Evolutionary conservation across 805 yeast species (phyloP).

Genomic region (Teunomyces stri): DNA sequence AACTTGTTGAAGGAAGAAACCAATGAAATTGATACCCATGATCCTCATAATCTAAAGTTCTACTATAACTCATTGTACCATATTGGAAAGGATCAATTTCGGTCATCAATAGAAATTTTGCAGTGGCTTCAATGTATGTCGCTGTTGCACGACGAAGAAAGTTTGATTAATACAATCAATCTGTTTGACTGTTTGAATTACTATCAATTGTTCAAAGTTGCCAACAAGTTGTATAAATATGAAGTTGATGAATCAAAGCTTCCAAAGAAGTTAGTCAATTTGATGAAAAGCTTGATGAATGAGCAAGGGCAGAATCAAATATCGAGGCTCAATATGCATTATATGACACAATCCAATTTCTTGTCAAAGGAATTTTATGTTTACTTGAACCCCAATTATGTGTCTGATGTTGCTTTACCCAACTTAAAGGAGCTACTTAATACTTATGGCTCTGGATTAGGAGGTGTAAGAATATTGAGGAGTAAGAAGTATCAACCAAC

Average conservation of each 20-base stretch:
- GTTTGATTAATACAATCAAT: conserved; percentile 51
- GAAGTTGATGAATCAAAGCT: conserved; percentile 78
- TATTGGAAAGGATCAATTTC: conserved; percentile 64
- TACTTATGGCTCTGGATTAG: conserved; percentile 74
- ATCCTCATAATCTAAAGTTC: conserved; percentile 52
- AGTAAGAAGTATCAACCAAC: conserved; percentile 66
- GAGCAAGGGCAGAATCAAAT: conserved; percentile 42
- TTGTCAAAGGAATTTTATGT: conserved; percentile 41
- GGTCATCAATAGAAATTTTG: conserved; percentile 71
- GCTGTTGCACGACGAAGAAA: conserved; percentile 62
- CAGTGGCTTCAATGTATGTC: conserved; percentile 92
- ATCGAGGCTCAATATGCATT: conserved; percentile 24
- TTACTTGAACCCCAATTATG: conserved; percentile 51
- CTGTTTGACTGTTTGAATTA: conserved; percentile 61
- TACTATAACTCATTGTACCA: conserved; percentile 63
- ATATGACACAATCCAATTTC: conserved; percentile 40
- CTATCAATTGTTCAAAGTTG: conserved; percentile 64
- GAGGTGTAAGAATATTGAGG: conserved; percentile 54
- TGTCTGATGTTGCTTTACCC: conserved; percentile 65
- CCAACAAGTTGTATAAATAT: conserved; percentile 69
- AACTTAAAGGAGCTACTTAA: conserved; percentile 68
- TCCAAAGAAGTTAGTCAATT: conserved; percentile 34
- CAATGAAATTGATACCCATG: conserved; percentile 19
- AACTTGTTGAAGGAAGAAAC: conserved; percentile 24
- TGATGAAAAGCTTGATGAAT: conserved; percentile 28